Conservation (phyloP, 176 grass and related monocot species). For the Canna indica region DNA sequence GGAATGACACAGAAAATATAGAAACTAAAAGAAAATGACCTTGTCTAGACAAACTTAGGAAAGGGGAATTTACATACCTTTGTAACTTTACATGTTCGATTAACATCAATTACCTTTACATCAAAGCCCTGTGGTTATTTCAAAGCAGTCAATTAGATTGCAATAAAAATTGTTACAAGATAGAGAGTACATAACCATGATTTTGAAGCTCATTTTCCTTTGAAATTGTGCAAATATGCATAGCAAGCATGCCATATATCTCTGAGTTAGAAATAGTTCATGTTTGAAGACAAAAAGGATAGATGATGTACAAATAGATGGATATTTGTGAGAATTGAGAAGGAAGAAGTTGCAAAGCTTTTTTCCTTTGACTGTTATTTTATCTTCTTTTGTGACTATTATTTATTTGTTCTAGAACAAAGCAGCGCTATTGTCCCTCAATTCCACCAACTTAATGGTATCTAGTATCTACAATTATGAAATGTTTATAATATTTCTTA, state of each 20-base stretch:
- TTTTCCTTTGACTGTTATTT: too few species aligned
- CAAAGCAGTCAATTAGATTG: neutral
- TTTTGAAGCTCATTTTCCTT: too few species aligned
- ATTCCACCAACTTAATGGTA: too few species aligned
- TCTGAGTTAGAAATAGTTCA: too few species aligned
- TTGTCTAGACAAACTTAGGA: neutral
- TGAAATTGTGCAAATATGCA: too few species aligned
- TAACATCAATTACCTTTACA: constrained; percentile 87
- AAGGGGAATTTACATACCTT: constrained; percentile 45
- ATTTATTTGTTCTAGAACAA: too few species aligned
- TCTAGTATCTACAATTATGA: neutral
- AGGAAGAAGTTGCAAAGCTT: too few species aligned
- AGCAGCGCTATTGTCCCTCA: neutral
- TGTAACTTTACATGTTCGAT: constrained; percentile 91
- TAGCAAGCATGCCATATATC: too few species aligned
- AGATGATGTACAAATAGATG: too few species aligned
- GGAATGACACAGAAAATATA: constrained; percentile 23
- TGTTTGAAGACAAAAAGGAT: too few species aligned
- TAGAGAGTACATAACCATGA: neutral
- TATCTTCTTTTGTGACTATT: too few species aligned
- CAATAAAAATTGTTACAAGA: neutral
- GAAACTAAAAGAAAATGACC: neutral
- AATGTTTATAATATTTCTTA: neutral
- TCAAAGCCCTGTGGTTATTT: constrained; percentile 66
- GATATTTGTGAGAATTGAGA: too few species aligned